Base-by-base conservation (phyloP, 2,329 filamentous ascomycete genomes). In the Ascochyta clinopodiicola region DNA sequence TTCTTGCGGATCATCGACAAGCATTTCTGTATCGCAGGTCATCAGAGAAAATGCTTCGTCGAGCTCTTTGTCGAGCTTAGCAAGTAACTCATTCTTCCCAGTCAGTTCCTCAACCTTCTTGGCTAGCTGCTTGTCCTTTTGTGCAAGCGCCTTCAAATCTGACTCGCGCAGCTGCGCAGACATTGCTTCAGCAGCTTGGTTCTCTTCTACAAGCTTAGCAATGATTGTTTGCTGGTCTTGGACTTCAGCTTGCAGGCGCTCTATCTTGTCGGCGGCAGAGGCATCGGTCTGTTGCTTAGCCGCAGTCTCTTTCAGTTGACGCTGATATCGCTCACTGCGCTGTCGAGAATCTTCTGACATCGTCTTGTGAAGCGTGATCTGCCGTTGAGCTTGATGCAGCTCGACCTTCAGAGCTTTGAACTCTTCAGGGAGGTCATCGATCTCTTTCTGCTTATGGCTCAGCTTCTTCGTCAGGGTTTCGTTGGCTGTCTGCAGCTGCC, bases 321-420 rank as follows among this genome's bases (percentile, higher is more conserved):
- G 42, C 22, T 61, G 57, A 22, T 63, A 62, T 12, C 59, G 62
- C 27, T 60, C 46, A 4, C 56, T 56, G 24, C 61, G 64, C 6
- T 56, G 19, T 1, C 17, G 21, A 3, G 58, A 43, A 17, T 60
- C 43, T 5, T 62, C 47, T 2, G 45, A 37, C 24, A 59, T 49
- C 9, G 44, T 34, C 15, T 64, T 60, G 34, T 65, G 56, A 15
- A 57, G 56, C 1, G 54, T 45, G 19, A 63, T 51, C 6, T 49
- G 51, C 31, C 42, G 60, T 8, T 48, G 44, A 6, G 60, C 56
- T 22, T 63, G 63, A 19, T 59, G 56, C 9, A 67, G 54, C 25
- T 68, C 66, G n/a, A 64, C 44, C 38, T 56, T 37, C 12, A 62
- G 44, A 40, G 45, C 37, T 34, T 61, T 47, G 43, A 62, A 56